Percentiles rank a stretch among this genome's conserved stretches.
phyloP scores from a whole-genome alignment of 2,329 filamentous ascomycete species.

The Nakataea oryzae region DNA sequence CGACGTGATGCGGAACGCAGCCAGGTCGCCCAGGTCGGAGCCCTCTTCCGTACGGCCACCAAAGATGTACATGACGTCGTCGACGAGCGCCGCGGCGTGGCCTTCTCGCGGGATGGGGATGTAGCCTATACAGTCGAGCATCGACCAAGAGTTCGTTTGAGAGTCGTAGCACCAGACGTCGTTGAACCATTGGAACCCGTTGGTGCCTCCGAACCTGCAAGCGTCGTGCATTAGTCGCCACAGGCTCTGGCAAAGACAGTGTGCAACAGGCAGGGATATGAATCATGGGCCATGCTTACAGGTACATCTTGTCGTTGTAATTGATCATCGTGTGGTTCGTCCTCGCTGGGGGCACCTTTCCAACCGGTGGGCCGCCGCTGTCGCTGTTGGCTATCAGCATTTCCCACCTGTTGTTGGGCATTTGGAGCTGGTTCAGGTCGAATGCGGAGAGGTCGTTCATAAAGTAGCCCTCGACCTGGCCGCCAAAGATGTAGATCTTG shows the following conservation, averaged over 20 bases:
- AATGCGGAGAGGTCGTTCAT: constrained; percentile 97
- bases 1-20: constrained; percentile 64
- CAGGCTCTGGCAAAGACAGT: constrained; percentile 8
- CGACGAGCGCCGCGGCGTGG: constrained; percentile 84
- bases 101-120: constrained; percentile 91
- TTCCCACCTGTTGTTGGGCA: constrained; percentile 87
- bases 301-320: constrained; percentile 84
- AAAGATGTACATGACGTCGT: constrained; percentile 99
- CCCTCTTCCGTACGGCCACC: constrained; percentile 93
- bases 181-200: constrained; percentile 95
- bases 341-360: constrained; percentile 70
- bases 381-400: constrained; percentile 72
- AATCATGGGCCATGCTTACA: constrained; percentile 49
- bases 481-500: constrained; percentile 95
- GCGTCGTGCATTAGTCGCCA: neutral
- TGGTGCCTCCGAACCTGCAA: constrained; percentile 85
- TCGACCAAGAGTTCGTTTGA: constrained; percentile 68
- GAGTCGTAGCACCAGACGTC: constrained; percentile 97
- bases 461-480: constrained; percentile 93
- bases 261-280: too few relatives aligned
- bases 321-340: constrained; percentile 93
- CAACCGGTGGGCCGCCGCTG: constrained; percentile 45
- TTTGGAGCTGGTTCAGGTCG: constrained; percentile 89
- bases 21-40: constrained; percentile 82
- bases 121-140: constrained; percentile 94